These are phyloP conservation scores for Alternaria sp. DNA, from an alignment of 2,329 filamentous ascomycete species.

Conservation along the genomic window DNA sequence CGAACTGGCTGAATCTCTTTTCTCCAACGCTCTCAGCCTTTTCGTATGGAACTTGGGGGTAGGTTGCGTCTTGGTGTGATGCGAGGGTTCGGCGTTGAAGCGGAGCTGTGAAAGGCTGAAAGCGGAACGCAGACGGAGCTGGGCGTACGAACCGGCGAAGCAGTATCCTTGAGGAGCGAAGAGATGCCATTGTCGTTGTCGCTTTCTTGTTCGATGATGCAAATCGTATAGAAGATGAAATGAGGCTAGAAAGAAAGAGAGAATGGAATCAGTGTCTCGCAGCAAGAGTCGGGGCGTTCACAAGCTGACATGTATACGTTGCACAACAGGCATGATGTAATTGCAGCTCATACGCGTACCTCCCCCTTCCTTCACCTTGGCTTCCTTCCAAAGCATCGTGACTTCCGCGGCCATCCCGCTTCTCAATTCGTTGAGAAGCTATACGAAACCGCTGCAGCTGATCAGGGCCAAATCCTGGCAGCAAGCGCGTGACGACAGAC, in stretches of 20 bases:
- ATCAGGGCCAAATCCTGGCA: background rate
- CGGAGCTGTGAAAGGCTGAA: constrained; percentile 8
- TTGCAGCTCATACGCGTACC: constrained; percentile 8
- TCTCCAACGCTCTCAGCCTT: constrained; percentile 27
- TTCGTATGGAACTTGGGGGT: constrained; percentile 27
- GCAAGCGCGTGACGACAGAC: background rate
- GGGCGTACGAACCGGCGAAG: constrained; percentile 17
- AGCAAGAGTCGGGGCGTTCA: background rate
- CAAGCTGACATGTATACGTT: constrained; percentile 3
- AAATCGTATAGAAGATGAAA: background rate
- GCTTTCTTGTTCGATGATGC: background rate
- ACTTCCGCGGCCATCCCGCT: constrained; percentile 2
- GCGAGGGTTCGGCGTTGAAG: constrained; percentile 17
- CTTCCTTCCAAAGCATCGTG: constrained; percentile 14
- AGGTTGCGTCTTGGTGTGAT: constrained; percentile 19
- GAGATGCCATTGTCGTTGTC: constrained; percentile 17
- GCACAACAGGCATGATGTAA: constrained; percentile 19
- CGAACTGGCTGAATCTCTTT: constrained; percentile 37
- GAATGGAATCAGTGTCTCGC: background rate
- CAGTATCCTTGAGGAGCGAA: constrained; percentile 15
- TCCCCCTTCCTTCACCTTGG: constrained; percentile 11
- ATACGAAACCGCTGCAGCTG: background rate
- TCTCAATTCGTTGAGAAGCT: background rate
- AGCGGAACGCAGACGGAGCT: constrained; percentile 7
- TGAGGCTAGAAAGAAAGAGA: background rate